phyloP scores from a whole-genome alignment of 1,284 basidiomycete species.

The Puccinia polysora region DNA sequence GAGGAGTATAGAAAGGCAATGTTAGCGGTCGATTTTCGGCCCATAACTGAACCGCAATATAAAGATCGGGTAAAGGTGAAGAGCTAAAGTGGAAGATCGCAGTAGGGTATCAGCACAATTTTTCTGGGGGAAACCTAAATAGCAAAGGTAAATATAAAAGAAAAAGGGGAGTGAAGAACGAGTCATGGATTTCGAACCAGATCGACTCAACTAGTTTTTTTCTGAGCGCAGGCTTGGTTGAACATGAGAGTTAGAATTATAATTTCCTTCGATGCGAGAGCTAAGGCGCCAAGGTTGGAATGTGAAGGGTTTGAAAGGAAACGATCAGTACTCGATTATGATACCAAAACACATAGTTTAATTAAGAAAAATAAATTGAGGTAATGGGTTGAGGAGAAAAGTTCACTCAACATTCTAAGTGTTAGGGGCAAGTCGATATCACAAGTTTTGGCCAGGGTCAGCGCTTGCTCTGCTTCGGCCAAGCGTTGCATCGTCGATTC shows the following conservation, averaged over 20 bases:
- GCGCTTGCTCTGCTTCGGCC: conserved; percentile 39
- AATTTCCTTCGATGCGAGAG: conserved; percentile 44
- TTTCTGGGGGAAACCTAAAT: conserved; percentile 1
- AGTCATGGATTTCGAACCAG: conserved; percentile 3
- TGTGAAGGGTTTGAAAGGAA: conserved; percentile 37
- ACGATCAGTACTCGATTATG: too few species aligned
- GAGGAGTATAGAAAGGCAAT: conserved; percentile 81
- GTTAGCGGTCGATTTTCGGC: conserved; percentile 89
- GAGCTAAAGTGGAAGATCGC: conserved; percentile 45
- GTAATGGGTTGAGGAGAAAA: background rate
- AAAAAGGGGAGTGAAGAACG: background rate
- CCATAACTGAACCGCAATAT: conserved; percentile 81
- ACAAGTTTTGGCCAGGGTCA: conserved; percentile 80
- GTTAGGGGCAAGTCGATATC: conserved; percentile 81
- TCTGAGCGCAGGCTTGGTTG: background rate
- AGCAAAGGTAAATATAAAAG: background rate
- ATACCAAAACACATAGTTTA: conserved; percentile 23
- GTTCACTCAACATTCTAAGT: conserved; percentile 68
- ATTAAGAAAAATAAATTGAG: conserved; percentile 2
- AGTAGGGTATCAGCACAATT: conserved; percentile 45
- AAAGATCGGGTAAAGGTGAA: conserved; percentile 73
- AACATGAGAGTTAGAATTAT: background rate
- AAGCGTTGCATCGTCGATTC: conserved; percentile 34
- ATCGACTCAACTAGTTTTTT: conserved; percentile 12
- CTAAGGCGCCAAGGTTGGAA: background rate